These are phyloP conservation scores for Acer campestre DNA, from an alignment of 345 rosid genomes.

Conservation along the genomic window DNA sequence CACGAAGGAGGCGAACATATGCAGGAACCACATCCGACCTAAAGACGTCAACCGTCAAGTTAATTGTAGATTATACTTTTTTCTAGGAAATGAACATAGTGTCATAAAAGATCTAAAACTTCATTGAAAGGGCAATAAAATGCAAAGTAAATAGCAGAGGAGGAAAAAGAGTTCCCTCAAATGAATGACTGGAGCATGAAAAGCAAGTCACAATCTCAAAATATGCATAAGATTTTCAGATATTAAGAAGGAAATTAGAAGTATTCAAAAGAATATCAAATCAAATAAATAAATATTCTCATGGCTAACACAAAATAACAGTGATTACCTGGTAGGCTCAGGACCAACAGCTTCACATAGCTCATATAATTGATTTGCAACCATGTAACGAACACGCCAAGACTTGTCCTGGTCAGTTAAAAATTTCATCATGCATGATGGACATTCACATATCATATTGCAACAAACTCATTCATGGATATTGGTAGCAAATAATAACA, in stretches of 20 bases:
- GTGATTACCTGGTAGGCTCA: slow-evolving; percentile 68
- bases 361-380: slow-evolving; percentile 82
- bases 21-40: slow-evolving; percentile 63
- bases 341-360: slow-evolving; percentile 89
- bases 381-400: slow-evolving; percentile 92
- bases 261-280: not conserved
- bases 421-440: slow-evolving; percentile 6
- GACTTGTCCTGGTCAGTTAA: slow-evolving; percentile 65
- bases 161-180: too few relatives aligned
- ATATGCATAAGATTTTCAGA: not conserved
- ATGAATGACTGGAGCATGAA: not conserved
- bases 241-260: not conserved
- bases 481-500: not conserved
- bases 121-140: not conserved
- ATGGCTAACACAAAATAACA: not conserved
- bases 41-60: slow-evolving; percentile 18
- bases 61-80: slow-evolving; percentile 1
- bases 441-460: not conserved
- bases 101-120: slow-evolving; percentile 2
- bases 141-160: not conserved
- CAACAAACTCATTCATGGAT: not conserved
- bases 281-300: not conserved
- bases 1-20: slow-evolving; percentile 65
- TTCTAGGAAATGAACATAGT: not conserved
- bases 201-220: not conserved